phyloP scores from a whole-genome alignment of 805 yeast genomes.

The Ogataea angusta region DNA sequence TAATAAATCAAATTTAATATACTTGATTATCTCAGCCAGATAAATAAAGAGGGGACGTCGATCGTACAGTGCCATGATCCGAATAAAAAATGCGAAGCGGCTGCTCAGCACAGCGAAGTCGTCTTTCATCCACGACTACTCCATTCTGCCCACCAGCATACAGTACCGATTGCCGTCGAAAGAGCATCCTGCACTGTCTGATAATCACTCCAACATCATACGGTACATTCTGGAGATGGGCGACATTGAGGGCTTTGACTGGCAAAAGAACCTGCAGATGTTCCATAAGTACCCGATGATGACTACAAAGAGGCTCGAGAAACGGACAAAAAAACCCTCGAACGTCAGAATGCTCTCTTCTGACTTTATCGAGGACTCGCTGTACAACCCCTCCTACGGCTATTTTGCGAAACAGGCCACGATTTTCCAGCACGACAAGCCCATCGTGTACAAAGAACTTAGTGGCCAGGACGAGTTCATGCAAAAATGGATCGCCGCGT shows the following conservation, averaged over 20 bases:
- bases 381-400: conserved; percentile 80
- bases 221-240: conserved; percentile 32
- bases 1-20: background rate
- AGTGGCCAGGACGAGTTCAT: conserved; percentile 67
- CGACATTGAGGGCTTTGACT: conserved; percentile 35
- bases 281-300: conserved; percentile 46
- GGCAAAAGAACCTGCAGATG: conserved; percentile 29
- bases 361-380: conserved; percentile 81
- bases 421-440: conserved; percentile 64
- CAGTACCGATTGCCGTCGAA: conserved; percentile 30
- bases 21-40: conserved; percentile 6
- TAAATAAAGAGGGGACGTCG: conserved; percentile 5
- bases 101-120: conserved; percentile 7
- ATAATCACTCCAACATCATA: conserved; percentile 22
- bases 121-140: conserved; percentile 34
- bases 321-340: conserved; percentile 48
- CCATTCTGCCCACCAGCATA: conserved; percentile 29
- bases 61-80: conserved; percentile 1
- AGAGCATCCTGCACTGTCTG: conserved; percentile 20
- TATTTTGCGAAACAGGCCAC: conserved; percentile 77
- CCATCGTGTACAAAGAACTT: conserved; percentile 59
- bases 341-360: conserved; percentile 67
- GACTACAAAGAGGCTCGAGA: conserved; percentile 34
- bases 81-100: conserved; percentile 3
- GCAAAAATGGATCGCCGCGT: conserved; percentile 62